Evolutionary conservation across 2,329 filamentous ascomycete genomes (phyloP).

Genomic region (Aureobasidium sp.): DNA sequence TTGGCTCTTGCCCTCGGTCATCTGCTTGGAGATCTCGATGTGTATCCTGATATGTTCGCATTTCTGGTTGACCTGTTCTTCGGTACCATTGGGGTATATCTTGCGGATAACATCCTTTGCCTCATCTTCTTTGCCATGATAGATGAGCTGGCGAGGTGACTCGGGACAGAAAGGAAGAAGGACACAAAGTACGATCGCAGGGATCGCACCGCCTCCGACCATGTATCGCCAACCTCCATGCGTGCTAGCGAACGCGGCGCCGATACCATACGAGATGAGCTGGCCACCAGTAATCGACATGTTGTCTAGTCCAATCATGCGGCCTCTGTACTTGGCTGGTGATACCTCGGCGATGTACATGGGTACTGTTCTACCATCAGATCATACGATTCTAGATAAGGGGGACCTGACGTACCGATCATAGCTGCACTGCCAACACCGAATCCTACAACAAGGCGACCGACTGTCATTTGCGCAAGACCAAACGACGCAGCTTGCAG

Average conservation of each 20-base stretch:
- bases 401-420: not conserved
- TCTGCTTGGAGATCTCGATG: constrained; percentile 17
- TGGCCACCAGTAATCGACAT: constrained; percentile 30
- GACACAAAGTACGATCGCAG: constrained; percentile 35
- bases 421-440: constrained; percentile 36
- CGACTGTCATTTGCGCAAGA: constrained; percentile 36
- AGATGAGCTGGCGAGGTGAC: constrained; percentile 39
- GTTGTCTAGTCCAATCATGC: constrained; percentile 43
- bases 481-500: constrained; percentile 21
- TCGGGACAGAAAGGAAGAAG: constrained; percentile 42
- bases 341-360: constrained; percentile 44
- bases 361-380: not conserved
- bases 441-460: constrained; percentile 40
- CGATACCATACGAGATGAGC: constrained; percentile 23
- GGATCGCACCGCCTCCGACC: constrained; percentile 40
- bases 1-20: constrained; percentile 23
- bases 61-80: constrained; percentile 21
- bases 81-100: constrained; percentile 23
- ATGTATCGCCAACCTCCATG: constrained; percentile 41
- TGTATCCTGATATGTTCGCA: constrained; percentile 19
- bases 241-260: constrained; percentile 27
- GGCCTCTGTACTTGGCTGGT: constrained; percentile 41
- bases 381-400: not conserved
- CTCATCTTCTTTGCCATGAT: constrained; percentile 25
- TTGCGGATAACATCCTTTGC: constrained; percentile 28